Evolutionary conservation across 2,329 filamentous ascomycete genomes (phyloP).

Genomic region (Botrytis byssoidea): DNA sequence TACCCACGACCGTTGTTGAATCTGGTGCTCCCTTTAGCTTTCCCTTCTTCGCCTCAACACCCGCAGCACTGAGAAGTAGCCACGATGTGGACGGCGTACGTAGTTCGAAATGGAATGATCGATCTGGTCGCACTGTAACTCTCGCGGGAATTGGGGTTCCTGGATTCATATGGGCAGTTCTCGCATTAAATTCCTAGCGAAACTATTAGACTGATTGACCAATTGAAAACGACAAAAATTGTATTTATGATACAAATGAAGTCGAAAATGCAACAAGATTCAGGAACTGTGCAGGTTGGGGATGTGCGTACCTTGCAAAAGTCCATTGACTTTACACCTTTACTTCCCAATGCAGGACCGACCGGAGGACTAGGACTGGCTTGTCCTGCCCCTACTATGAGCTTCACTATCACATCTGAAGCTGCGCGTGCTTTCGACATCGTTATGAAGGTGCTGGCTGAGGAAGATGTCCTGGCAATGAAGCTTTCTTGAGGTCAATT

Average conservation of each 20-base stretch:
- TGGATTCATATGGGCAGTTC: conserved; percentile 77
- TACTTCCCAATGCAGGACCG: conserved; percentile 91
- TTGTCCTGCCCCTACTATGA: conserved; percentile 95
- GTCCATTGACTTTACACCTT: conserved; percentile 99
- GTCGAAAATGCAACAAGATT: neutral
- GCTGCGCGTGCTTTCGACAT: conserved; percentile 40
- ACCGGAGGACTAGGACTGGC: conserved; percentile 93
- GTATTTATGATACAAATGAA: neutral
- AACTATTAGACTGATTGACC: conserved; percentile 15
- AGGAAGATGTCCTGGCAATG: neutral
- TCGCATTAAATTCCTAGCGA: conserved; percentile 90
- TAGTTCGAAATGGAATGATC: conserved; percentile 88
- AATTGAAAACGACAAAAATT: neutral
- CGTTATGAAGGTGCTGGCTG: conserved; percentile 21
- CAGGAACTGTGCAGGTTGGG: neutral
- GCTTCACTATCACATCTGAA: conserved; percentile 80
- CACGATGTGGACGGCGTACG: conserved; percentile 94
- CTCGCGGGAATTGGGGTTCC: conserved; percentile 88
- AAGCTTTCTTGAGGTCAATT: conserved; percentile 2
- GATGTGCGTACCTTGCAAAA: conserved; percentile 80
- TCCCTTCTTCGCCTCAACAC: conserved; percentile 68
- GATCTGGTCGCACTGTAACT: conserved; percentile 88
- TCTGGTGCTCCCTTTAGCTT: conserved; percentile 64
- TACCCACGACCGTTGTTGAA: conserved; percentile 76
- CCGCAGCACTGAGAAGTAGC: conserved; percentile 80